phyloP scores from a whole-genome alignment of 495 filamentous ascomycete genomes.

The Podospora didyma region DNA sequence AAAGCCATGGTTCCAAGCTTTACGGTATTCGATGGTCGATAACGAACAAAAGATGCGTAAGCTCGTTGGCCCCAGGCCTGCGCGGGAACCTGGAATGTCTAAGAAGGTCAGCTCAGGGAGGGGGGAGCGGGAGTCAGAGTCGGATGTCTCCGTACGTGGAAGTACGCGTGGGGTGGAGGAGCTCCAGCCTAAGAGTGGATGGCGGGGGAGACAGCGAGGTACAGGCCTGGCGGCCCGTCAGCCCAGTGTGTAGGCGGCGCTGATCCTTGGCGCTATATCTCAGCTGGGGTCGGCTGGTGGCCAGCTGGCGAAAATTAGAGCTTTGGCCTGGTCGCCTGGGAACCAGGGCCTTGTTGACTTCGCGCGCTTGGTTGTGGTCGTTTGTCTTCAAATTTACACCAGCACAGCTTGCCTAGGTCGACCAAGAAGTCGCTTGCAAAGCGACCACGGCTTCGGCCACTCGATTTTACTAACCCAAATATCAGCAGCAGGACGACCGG shows the following conservation, averaged over 20 bases:
- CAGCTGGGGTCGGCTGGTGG: background rate
- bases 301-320: background rate
- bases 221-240: background rate
- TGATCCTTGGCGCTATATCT: background rate
- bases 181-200: slow-evolving; percentile 13
- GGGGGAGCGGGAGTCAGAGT: background rate
- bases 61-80: background rate
- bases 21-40: background rate
- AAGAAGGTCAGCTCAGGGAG: background rate
- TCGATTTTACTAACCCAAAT: slow-evolving; percentile 19
- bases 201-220: slow-evolving; percentile 4
- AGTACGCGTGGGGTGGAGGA: background rate
- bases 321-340: slow-evolving; percentile 8
- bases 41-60: background rate
- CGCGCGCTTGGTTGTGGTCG: background rate
- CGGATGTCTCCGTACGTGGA: background rate
- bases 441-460: slow-evolving; percentile 18
- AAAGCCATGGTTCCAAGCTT: slow-evolving; percentile 16
- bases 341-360: slow-evolving; percentile 18
- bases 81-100: background rate
- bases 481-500: background rate
- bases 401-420: background rate
- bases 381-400: slow-evolving; percentile 4
- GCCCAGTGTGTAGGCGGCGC: background rate
- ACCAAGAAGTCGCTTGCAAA: slow-evolving; percentile 4